Base-by-base conservation (phyloP, 352 stramenopile species). In the Aphanomyces astaci region DNA sequence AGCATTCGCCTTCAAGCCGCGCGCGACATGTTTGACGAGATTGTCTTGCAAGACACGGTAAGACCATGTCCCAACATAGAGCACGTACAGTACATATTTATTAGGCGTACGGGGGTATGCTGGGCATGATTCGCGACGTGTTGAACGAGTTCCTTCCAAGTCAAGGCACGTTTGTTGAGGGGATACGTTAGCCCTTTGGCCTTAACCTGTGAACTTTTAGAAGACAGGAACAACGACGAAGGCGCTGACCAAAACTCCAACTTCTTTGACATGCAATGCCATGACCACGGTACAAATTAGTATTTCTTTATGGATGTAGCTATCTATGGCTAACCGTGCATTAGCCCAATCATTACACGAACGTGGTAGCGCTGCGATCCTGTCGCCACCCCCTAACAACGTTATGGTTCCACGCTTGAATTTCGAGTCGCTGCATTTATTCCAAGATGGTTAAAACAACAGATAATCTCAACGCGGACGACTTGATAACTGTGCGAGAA, bases 11-110 rank as follows among this genome's bases (percentile, higher is more conserved):
- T 46, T 22, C 55, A 64, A 31, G 55, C 48, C 17, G 55, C 55
- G 5, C 55, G 19, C 13, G 55, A 64, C 30, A 72, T 79, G 11
- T 73, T 92, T 9, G 75, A 89, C 56, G 62, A 63, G 9, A 71
- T 90, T 2, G 82, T 88, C 28, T 46, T 78, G 30, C 77, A 88
- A 62, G 81, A 92, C 49, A 75, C 86, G 74, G 83, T 88, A 53
- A 2, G 55, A n/a, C 28, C 19, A 24, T 22, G 4, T 45, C 2
- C 9, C 3, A 25, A 28, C 17, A 3, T 2, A 22, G 1, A 40
- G 24, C 7, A 31, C 30, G 25, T 55, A 15, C 36, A 43, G 27
- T 39, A 24, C n/a, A n/a, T n/a, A n/a, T n/a, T n/a, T 7, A 9
- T 24, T 30, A 90, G 81, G 73, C 72, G 32, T 89, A 84, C 25